Evolutionary conservation across 2,329 filamentous ascomycete species (phyloP), one percentile per base, ranked within the genome.

Genomic region (Monilinia polystroma): DNA sequence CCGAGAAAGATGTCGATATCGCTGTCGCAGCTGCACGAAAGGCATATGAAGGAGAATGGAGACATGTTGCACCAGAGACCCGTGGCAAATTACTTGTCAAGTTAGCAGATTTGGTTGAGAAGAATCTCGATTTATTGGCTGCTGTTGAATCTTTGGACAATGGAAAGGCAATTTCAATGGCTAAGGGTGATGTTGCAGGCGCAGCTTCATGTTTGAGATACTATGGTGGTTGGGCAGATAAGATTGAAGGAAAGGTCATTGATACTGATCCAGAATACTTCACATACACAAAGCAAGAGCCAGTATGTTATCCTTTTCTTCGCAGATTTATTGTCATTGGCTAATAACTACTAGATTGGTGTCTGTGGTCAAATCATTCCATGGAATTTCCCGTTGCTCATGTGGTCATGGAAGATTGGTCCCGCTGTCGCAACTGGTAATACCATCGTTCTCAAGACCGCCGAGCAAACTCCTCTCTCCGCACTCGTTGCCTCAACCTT

Each of bases 131-230:
- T 51, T 82, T 88, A 57, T 84, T 97, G 70, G 90, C 91, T 65
- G 85, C 92, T 26, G 88, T 96, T 67, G 93, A 97, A 83, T 88
- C 92, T 52, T 84, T 96, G 66, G 93, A 96, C 83, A 92, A 96
- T 76, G 93, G 90, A 78, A 95, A 95, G 85, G 87, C 90, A 70
- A 85, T 92, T 77, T 83, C 76, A 75, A 87, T 92, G 85, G 89
- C 91, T 70, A 90, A 87, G 76, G 90, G 87, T 49, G 92, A 97
- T 76, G 84, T 96, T 53, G 81, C 78, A 65, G 84, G 86, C 72
- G 88, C 88, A 67, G 82, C 86, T 71, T 88, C 84, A 76, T 89
- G 85, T 80, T 79, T 97, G 75, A 87, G 93, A 79, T 97, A 94
- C 82, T 95, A 93, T 77, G 88, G 84, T 74, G 89, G 88, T 67